phyloP scores from a whole-genome alignment of 1,139 yeast genomes.

The Saccharomyces hybrid region DNA sequence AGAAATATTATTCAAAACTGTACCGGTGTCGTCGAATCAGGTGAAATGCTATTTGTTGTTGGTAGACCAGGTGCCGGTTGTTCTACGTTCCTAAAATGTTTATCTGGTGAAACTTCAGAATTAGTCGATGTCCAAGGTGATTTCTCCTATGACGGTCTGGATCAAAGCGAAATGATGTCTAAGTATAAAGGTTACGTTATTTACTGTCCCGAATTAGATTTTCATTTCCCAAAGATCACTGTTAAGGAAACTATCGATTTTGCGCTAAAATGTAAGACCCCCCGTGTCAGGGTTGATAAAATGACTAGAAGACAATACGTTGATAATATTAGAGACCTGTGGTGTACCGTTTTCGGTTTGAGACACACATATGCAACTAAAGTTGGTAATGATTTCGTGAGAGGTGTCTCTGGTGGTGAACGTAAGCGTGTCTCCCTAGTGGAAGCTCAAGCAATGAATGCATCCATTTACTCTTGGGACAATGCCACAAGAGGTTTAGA shows the following conservation, averaged over 20 bases:
- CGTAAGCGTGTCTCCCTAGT: conserved; percentile 57
- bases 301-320: conserved; percentile 44
- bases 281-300: conserved; percentile 44
- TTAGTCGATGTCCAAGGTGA: conserved; percentile 40
- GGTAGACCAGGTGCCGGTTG: conserved; percentile 70
- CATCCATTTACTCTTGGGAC: conserved; percentile 61
- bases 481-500: conserved; percentile 76
- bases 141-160: conserved; percentile 46
- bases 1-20: conserved; percentile 42
- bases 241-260: conserved; percentile 56
- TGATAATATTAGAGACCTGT: conserved; percentile 41
- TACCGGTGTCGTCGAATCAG: conserved; percentile 45
- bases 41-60: conserved; percentile 54
- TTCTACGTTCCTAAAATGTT: conserved; percentile 47
- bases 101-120: conserved; percentile 45
- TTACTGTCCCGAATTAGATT: conserved; percentile 56
- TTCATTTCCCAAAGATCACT: conserved; percentile 57
- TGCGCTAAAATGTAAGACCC: conserved; percentile 56
- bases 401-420: conserved; percentile 64
- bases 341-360: conserved; percentile 53
- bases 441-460: conserved; percentile 54
- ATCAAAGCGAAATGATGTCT: conserved; percentile 43
- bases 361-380: conserved; percentile 49
- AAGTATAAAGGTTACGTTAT: conserved; percentile 46
- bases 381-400: conserved; percentile 54